Evolutionary conservation across 257 asterid genomes (phyloP), one percentile per base, ranked within the genome.

Genomic region (Cinchona pubescens): DNA sequence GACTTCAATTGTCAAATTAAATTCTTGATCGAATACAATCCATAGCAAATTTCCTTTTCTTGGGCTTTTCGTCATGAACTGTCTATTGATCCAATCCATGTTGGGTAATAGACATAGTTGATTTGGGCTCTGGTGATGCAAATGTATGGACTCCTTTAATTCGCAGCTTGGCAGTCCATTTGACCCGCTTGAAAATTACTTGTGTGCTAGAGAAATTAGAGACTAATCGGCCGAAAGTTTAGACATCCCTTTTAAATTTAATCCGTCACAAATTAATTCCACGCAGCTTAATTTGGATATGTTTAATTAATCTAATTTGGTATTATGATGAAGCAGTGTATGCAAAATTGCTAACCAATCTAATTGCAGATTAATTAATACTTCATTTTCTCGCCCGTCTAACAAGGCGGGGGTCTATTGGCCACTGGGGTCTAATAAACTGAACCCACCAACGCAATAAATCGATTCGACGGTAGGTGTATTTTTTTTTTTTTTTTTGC

Each of bases 131-230:
- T 2, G 75, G 79, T 1, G 86, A 85, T 51, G 79, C 85, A 0
- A 83, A 83, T 23, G 49, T 85, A n/a, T 90, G 91, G 92, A 78
- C 77, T 37, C 80, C 91, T 10, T 81, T 88, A 12, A 29, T 86
- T 11, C 75, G 81, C 19, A 82, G 76, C 25, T 29, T 87, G 43
- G 83, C 84, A 61, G 61, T 48, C 77, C 66, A 59, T 68, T 45
- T 27, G 29, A 5, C 88, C 21, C 65, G 4, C 32, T 38, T 88
- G 73, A 86, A 71, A 63, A 76, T 88, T 75, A 83, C 90, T 8
- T 86, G 82, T 45, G 71, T 83, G 73, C 83, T 76, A 48, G 77
- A 79, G 58, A 82, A 63, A 27, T 78, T 83, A 71, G 76, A 73
- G 49, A 46, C 64, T 9, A 73, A 45, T 64, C 83, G 83, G 87